Percentiles rank a stretch among this genome's conserved stretches.
phyloP scores from a whole-genome alignment of 108 stramenopile genomes.

The Cyclotella atomus region DNA sequence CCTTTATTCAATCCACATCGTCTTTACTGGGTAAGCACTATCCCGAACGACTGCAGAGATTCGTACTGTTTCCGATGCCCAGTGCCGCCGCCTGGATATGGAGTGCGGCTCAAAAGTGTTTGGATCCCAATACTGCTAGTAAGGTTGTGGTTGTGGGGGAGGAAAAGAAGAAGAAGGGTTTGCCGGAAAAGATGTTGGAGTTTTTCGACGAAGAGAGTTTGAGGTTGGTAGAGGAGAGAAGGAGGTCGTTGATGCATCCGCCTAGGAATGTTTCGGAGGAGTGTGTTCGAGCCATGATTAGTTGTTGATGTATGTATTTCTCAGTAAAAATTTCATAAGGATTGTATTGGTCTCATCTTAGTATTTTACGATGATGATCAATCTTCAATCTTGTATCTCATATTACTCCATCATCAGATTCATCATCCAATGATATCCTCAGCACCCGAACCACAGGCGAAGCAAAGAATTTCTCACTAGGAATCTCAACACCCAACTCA shows the following conservation, averaged over 20 bases:
- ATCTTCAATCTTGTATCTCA: not conserved
- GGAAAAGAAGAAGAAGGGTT: slow-evolving; percentile 20
- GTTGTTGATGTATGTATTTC: not conserved
- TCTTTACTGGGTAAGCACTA: slow-evolving; percentile 59
- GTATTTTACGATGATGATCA: not conserved
- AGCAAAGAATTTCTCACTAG: slow-evolving; percentile 49
- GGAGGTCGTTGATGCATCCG: slow-evolving; percentile 24
- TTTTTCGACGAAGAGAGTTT: slow-evolving; percentile 29
- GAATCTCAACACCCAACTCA: slow-evolving; percentile 26
- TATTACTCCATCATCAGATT: not conserved
- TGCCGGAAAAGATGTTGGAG: slow-evolving; percentile 21
- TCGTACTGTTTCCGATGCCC: slow-evolving; percentile 73
- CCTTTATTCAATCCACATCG: slow-evolving; percentile 59
- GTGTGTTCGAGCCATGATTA: slow-evolving; percentile 1
- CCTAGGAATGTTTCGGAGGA: no score
- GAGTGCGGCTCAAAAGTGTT: slow-evolving; percentile 52
- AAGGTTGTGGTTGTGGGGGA: slow-evolving; percentile 52
- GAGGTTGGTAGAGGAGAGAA: slow-evolving; percentile 28
- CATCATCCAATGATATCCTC: not conserved
- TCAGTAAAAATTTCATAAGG: no score
- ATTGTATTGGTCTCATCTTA: no score
- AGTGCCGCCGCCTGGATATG: slow-evolving; percentile 40
- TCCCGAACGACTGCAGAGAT: slow-evolving; percentile 70
- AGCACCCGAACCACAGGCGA: slow-evolving; percentile 51
- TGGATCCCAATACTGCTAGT: slow-evolving; percentile 63